Base-by-base conservation (phyloP, 139 green algal genomes). In the Edaphochlamys debaryana region DNA sequence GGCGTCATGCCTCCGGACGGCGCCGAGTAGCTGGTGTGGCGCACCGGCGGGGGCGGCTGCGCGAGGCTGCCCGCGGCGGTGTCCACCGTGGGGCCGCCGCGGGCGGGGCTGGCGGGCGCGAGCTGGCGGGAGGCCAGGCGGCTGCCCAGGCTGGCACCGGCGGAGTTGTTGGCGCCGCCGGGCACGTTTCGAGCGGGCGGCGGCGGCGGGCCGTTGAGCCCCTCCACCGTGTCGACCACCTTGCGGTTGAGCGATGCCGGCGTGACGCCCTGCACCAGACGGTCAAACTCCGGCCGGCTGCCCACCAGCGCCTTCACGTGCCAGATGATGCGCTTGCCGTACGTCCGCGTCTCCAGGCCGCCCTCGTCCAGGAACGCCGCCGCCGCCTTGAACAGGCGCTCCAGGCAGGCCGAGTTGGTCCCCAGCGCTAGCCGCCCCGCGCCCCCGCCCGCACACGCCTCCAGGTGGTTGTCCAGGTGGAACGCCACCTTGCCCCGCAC, bases 311-410 rank as follows among this genome's bases (percentile, higher is more conserved):
- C 17, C 72, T 90, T 89, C 27, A 94, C 45, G 62, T 79, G 72
- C 87, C 89, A 95, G 36, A 96, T 87, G 67, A 96, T 86, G 66
- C 94, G 93, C 86, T 96, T 96, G 79, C 91, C 94, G 41, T 94
- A 90, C 6, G 92, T 94, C 38, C 94, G 91, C 3, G 92, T 91
- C 60, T 97, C 92, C 6, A 92, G 86, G 0, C 80, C 87, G 30
- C 87, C 94, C 64, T 97, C 93, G 20, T 95, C 87, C 34, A 95
- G 60, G 79, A 95, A 94, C 2, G 45, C 92, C 27, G 90, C 91
- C 0, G 88, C 92, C 20, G 91, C 86, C 67, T 85, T 86, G 79
- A 93, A 90, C 66, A 91, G 45, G 40, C 81, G 74, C 8, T 93
- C 87, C 58, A 92, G 37, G 50, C 86, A 56, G 15, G 66, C 19